Percentiles rank a stretch among this genome's conserved stretches.
Evolutionary conservation across 2,329 filamentous ascomycete genomes (phyloP).

Genomic region (Penicillium sp.): DNA sequence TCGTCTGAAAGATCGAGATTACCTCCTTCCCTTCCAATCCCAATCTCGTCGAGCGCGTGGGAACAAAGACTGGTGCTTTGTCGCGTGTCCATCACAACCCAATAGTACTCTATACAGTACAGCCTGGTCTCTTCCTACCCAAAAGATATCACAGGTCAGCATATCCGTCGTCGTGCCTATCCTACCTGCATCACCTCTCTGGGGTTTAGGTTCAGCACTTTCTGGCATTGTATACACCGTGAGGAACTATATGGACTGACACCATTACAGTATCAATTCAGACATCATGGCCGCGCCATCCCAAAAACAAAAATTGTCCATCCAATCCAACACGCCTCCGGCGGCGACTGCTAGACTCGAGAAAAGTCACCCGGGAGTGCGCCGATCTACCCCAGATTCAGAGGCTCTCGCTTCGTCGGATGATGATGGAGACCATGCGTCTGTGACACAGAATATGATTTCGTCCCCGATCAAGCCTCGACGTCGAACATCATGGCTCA

Average conservation of each 20-base stretch:
- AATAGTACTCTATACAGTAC: constrained; percentile 4
- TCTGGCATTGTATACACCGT: background rate
- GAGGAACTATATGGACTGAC: constrained; percentile 3
- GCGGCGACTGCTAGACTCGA: constrained; percentile 68
- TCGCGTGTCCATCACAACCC: constrained; percentile 6
- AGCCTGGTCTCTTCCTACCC: background rate
- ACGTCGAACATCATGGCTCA: constrained; percentile 80
- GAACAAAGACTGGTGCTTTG: constrained; percentile 21
- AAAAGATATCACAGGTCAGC: constrained; percentile 14
- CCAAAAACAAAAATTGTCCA: constrained; percentile 23
- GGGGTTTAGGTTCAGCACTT: background rate
- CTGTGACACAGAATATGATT: constrained; percentile 49
- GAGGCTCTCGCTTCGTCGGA: constrained; percentile 93
- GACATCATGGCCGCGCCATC: constrained; percentile 44
- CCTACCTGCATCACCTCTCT: background rate
- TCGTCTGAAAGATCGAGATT: constrained; percentile 9
- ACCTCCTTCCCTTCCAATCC: background rate
- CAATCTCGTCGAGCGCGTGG: constrained; percentile 7
- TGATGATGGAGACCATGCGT: constrained; percentile 75
- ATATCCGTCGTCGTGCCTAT: background rate
- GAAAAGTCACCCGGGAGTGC: constrained; percentile 66
- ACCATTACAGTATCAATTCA: constrained; percentile 24
- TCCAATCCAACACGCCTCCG: constrained; percentile 46
- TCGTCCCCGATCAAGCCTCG: constrained; percentile 61
- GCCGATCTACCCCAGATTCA: constrained; percentile 88